Conservation (phyloP, 2,329 filamentous ascomycete species). For the Alternaria triticina region DNA sequence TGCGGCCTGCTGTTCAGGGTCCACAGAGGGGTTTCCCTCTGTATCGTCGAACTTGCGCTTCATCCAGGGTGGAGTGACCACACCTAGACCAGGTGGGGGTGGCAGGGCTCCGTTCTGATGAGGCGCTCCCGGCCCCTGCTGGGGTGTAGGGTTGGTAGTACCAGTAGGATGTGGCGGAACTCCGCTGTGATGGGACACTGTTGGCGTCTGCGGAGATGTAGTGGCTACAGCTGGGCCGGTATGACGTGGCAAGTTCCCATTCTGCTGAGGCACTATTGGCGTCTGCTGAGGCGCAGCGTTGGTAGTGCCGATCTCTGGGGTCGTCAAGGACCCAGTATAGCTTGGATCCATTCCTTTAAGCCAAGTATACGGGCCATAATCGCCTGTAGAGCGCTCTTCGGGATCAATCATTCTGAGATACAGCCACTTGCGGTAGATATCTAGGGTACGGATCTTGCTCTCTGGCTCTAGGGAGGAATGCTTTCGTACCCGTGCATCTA, state of each 20-base stretch:
- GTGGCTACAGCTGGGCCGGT: not conserved
- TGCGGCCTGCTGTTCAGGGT: too few relatives aligned
- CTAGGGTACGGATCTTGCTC: not conserved
- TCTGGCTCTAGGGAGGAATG: not conserved
- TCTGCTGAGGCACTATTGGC: not conserved
- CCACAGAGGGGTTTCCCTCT: too few relatives aligned
- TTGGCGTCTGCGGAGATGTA: not conserved
- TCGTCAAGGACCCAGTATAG: not conserved
- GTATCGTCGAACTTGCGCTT: not conserved
- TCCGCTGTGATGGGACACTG: not conserved
- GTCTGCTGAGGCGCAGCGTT: not conserved
- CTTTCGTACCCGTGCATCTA: fast-evolving
- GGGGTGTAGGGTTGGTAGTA: not conserved
- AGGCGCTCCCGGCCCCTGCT: not conserved
- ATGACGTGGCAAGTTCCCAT: not conserved
- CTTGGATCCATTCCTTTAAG: not conserved
- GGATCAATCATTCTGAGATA: not conserved
- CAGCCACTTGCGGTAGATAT: not conserved
- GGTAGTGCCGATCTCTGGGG: not conserved
- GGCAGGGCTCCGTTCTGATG: not conserved
- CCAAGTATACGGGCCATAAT: not conserved
- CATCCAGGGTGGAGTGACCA: too few relatives aligned
- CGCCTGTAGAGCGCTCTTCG: not conserved
- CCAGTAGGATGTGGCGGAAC: not conserved
- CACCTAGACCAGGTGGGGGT: too few relatives aligned